Base-by-base conservation (phyloP, 176 grass and related monocot genomes). In the Musa acuminata region DNA sequence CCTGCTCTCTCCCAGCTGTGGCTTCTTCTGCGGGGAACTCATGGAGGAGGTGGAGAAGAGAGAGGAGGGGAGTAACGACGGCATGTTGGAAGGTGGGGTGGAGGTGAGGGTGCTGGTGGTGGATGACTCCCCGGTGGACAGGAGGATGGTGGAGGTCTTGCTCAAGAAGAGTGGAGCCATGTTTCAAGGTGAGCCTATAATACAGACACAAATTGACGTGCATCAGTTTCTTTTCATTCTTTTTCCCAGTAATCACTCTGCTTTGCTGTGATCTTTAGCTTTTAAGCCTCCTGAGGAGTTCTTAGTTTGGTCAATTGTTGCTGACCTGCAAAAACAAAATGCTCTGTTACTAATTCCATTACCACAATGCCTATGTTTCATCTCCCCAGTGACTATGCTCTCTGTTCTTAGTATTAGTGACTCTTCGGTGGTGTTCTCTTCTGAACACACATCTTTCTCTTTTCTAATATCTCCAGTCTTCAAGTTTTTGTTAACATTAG, bases 71-170 rank as follows among this genome's bases (percentile, higher is more conserved):
- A 52, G 49, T 19, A 51, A n/a, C 17, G 14, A 2, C 29, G 16
- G 49, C 17, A 52, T 1, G 8, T 51, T 49, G 5, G 68, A 21
- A 9, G 43, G 68, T 22, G 68, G 49, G 13, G 49, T 11, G 48
- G 68, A 21, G 68, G 23, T 55, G 72, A 73, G 72, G 72, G 72
- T 73, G 13, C 72, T 73, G 20, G 52, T 73, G 52, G 72, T 73
- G 52, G 72, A 73, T 27, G 72, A 73, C 72, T 73, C 72, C 52
- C 72, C 72, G 16, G 72, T 73, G 72, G 72, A 73, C 9, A 73
- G 72, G 20, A 55, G 51, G 51, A 55, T 73, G 0, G 72, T 73
- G 72, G 72, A 73, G 72, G 24, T 21, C 22, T 29, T 73, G 52
- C 52, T 73, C 23, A 73, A 73, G 72, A 73, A 13, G 16, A 27